phyloP scores from a whole-genome alignment of 2,329 filamentous ascomycete genomes.

The Emydomyces testavorans region DNA sequence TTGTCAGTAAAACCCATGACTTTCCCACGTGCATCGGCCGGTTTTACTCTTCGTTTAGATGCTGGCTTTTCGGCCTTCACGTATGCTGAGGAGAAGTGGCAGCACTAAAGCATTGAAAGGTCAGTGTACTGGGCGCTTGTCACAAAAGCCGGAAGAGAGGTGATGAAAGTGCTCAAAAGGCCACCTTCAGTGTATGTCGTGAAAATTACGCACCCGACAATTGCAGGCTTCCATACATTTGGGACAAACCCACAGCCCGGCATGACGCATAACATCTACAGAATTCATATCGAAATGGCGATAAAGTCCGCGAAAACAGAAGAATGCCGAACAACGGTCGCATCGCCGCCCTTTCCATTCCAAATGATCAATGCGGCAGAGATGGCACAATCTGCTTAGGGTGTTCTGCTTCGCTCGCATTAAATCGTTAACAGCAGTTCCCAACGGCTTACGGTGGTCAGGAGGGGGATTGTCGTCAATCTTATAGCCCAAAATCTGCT shows the following conservation, averaged over 20 bases:
- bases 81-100: constrained; percentile 27
- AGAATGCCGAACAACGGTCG: constrained; percentile 27
- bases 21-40: constrained; percentile 25
- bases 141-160: neutral
- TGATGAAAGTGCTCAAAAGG: neutral
- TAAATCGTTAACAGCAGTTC: constrained; percentile 24
- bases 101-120: constrained; percentile 18
- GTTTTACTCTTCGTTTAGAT: constrained; percentile 25
- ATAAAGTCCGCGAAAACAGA: constrained; percentile 29
- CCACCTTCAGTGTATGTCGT: neutral
- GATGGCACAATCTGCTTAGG: constrained; percentile 23
- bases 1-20: constrained; percentile 29
- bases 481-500: constrained; percentile 18
- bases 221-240: constrained; percentile 29
- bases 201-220: constrained; percentile 20
- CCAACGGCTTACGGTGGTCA: constrained; percentile 18
- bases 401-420: constrained; percentile 21
- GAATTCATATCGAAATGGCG: constrained; percentile 29
- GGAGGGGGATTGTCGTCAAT: constrained; percentile 7
- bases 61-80: constrained; percentile 27
- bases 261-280: constrained; percentile 23
- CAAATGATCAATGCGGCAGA: constrained; percentile 28
- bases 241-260: constrained; percentile 25
- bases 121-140: neutral
- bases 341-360: constrained; percentile 28